Percentiles rank a stretch among this genome's conserved stretches.
phyloP scores from a whole-genome alignment of 179 eudicot species.

The Silene noctiflora region DNA sequence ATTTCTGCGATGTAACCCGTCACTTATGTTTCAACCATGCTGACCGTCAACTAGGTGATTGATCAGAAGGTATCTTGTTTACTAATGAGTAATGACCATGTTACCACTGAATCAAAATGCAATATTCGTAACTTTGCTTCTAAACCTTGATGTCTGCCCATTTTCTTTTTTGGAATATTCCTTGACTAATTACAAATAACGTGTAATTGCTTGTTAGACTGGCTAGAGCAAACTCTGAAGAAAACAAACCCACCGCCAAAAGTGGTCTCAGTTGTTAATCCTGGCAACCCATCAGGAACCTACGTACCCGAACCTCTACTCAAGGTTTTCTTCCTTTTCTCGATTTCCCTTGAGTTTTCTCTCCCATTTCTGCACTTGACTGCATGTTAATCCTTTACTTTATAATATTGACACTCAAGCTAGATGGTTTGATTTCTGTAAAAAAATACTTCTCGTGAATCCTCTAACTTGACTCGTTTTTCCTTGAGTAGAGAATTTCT shows the following conservation, averaged over 20 bases:
- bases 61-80: background rate
- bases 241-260: conserved; percentile 82
- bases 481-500: conserved; percentile 64
- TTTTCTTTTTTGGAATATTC: background rate
- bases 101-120: background rate
- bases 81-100: background rate
- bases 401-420: background rate
- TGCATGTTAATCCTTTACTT: background rate
- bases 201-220: conserved; percentile 45
- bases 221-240: conserved; percentile 68
- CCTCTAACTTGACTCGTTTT: conserved; percentile 26
- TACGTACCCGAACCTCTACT: conserved; percentile 89
- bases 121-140: background rate
- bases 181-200: conserved; percentile 6
- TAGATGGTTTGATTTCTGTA: conserved; percentile 4
- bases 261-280: conserved; percentile 97
- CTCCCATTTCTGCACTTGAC: background rate
- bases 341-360: background rate
- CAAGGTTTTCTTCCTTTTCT: conserved; percentile 51
- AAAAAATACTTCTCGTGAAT: background rate
- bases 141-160: background rate
- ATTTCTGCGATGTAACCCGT: background rate
- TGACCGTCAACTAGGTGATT: background rate
- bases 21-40: background rate
- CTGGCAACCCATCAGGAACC: conserved; percentile 99